phyloP scores from a whole-genome alignment of 148 eudicot species.

The Rhododendron williamsianum region DNA sequence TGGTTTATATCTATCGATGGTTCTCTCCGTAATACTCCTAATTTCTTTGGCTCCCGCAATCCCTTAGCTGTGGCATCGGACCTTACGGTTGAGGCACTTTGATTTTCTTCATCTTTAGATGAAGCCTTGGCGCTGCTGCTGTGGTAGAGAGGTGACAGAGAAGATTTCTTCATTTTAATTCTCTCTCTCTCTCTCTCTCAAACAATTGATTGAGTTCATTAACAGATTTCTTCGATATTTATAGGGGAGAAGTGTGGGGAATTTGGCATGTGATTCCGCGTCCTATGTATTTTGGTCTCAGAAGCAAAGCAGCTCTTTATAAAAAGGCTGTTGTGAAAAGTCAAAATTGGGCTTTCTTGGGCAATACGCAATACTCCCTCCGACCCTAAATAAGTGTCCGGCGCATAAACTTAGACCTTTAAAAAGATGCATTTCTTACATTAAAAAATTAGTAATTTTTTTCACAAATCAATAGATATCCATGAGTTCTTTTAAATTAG shows the following conservation, averaged over 20 bases:
- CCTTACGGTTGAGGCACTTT: background rate
- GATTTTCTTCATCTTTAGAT: background rate
- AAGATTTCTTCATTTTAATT: background rate
- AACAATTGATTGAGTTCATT: background rate
- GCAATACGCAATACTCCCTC: no score
- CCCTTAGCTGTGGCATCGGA: background rate
- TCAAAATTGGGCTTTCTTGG: background rate
- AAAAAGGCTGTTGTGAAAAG: background rate
- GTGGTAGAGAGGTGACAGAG: background rate
- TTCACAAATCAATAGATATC: no score
- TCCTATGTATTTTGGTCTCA: background rate
- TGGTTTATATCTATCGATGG: conserved; percentile 45
- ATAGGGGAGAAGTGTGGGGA: background rate
- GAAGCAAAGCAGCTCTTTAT: background rate
- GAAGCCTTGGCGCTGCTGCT: background rate
- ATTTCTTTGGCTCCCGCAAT: background rate
- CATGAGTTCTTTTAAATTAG: no score
- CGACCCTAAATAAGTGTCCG: no score
- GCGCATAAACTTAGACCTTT: no score
- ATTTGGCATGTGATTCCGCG: background rate
- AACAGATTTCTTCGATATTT: background rate
- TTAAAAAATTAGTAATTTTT: no score
- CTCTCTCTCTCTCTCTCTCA: background rate
- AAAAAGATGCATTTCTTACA: no score
- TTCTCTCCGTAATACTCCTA: conserved; percentile 21